These are phyloP conservation scores for Solanum aculeatissimum DNA, from an alignment of 305 asterid species.

Conservation along the genomic window DNA sequence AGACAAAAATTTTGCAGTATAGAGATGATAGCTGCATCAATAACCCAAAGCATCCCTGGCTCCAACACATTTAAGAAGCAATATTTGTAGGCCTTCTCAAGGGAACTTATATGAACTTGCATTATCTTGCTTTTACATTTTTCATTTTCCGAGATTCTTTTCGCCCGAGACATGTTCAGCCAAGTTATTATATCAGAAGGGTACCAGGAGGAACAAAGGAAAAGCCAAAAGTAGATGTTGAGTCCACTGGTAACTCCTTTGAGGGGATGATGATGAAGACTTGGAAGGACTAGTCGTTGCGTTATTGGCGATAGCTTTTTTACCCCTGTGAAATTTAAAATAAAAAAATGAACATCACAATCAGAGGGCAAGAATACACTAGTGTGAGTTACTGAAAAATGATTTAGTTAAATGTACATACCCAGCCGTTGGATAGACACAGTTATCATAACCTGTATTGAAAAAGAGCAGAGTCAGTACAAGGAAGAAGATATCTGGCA, in stretches of 20 bases:
- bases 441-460: slow-evolving; percentile 80
- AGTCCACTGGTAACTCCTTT: not conserved
- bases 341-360: not conserved
- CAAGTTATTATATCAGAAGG: not conserved
- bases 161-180: not conserved
- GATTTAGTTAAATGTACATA: slow-evolving; percentile 10
- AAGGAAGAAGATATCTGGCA: not conserved
- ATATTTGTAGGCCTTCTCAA: not conserved
- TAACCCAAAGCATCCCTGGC: not conserved
- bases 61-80: not conserved
- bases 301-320: slow-evolving; percentile 40
- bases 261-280: slow-evolving; percentile 36
- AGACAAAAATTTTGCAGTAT: not conserved
- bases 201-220: slow-evolving; percentile 10
- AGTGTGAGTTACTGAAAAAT: not conserved
- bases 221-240: slow-evolving; percentile 28
- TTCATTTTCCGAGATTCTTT: not conserved
- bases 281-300: slow-evolving; percentile 29
- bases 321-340: slow-evolving; percentile 32
- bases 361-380: not conserved
- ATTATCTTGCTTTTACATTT: not conserved
- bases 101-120: not conserved
- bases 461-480: not conserved
- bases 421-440: slow-evolving; percentile 69
- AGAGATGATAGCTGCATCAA: not conserved